Conservation (phyloP, 805 yeast genomes). For the Danielozyma ontarioensis region DNA sequence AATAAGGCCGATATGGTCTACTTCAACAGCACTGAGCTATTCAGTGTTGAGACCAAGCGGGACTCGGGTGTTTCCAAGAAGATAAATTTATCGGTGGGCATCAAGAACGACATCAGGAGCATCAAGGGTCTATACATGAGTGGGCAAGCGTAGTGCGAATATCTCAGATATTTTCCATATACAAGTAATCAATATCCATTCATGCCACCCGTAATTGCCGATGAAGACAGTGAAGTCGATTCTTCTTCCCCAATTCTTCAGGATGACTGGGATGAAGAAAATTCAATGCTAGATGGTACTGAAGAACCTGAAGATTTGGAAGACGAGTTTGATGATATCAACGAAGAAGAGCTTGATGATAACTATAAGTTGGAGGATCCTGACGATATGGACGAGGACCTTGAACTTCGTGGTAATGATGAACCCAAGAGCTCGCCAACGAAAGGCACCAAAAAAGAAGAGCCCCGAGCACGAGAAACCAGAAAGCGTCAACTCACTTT, state of each 20-base stretch:
- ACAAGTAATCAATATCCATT: background rate
- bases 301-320: too few relatives aligned
- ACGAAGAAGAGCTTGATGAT: conserved; percentile 15
- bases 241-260: background rate
- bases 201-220: background rate
- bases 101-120: conserved; percentile 33
- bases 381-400: conserved; percentile 33
- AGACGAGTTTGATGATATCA: conserved; percentile 1
- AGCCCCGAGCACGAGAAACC: conserved; percentile 17
- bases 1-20: conserved; percentile 30
- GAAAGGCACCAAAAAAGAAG: background rate
- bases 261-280: conserved; percentile 1
- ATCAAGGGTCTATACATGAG: conserved; percentile 43
- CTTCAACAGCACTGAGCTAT: conserved; percentile 28
- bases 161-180: too few relatives aligned
- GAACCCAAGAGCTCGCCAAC: conserved; percentile 5
- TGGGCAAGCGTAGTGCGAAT: conserved; percentile 27
- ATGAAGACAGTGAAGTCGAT: background rate
- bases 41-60: conserved; percentile 11
- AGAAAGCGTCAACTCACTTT: conserved; percentile 34
- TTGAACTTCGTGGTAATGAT: conserved; percentile 27
- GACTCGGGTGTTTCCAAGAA: conserved; percentile 11
- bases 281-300: too few relatives aligned
- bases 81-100: conserved; percentile 29
- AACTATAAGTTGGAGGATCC: conserved; percentile 27